Conservation (phyloP, 805 yeast species). For the Saccharomycopsis olivae region DNA sequence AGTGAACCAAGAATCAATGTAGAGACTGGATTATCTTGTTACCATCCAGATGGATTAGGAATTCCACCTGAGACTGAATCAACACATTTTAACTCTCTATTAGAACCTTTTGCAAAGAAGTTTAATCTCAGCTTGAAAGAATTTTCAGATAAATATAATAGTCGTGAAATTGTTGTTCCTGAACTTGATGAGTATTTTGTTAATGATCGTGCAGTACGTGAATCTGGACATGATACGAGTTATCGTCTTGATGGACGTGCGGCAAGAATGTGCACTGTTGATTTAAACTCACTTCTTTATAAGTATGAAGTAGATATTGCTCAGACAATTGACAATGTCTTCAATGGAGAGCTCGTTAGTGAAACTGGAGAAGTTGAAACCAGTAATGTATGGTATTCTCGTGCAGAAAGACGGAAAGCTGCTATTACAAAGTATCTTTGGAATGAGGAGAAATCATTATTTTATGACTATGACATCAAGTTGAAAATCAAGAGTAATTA, state of each 20-base stretch:
- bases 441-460: slow-evolving; percentile 72
- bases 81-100: slow-evolving; percentile 68
- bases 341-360: slow-evolving; percentile 36
- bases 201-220: slow-evolving; percentile 92
- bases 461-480: slow-evolving; percentile 73
- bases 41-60: slow-evolving; percentile 86
- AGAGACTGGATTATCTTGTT: slow-evolving; percentile 72
- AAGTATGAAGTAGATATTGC: slow-evolving; percentile 88
- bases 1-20: slow-evolving; percentile 62
- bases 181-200: slow-evolving; percentile 78
- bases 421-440: slow-evolving; percentile 64
- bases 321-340: slow-evolving; percentile 42
- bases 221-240: slow-evolving; percentile 92
- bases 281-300: slow-evolving; percentile 73
- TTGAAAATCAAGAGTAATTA: slow-evolving; percentile 45
- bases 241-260: slow-evolving; percentile 85
- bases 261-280: slow-evolving; percentile 85
- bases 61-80: slow-evolving; percentile 95
- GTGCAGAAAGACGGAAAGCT: slow-evolving; percentile 43
- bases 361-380: slow-evolving; percentile 32
- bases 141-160: slow-evolving; percentile 61
- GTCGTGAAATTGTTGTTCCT: slow-evolving; percentile 58
- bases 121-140: slow-evolving; percentile 46
- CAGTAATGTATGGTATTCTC: slow-evolving; percentile 49
- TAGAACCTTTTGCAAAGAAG: slow-evolving; percentile 59